Evolutionary conservation across 495 filamentous ascomycete species (phyloP).

Genomic region (Penicillium paxilli): DNA sequence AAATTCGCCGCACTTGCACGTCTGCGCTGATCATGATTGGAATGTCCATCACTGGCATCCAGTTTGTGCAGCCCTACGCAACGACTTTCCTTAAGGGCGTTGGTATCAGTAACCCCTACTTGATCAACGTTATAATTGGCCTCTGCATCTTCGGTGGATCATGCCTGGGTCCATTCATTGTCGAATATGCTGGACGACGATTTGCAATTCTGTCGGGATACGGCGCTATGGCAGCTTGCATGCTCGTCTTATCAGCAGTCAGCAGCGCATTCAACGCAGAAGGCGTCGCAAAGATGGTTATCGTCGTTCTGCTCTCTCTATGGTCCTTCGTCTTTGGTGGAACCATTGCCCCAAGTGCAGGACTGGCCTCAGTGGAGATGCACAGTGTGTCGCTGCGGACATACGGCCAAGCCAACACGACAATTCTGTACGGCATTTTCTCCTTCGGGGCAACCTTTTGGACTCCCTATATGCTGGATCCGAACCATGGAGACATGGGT

Average conservation of each 20-base stretch:
- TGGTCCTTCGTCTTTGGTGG: slow-evolving; percentile 33
- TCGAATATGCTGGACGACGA: slow-evolving; percentile 31
- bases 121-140: slow-evolving; percentile 31
- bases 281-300: slow-evolving; percentile 15
- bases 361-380: slow-evolving; percentile 27
- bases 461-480: slow-evolving; percentile 31
- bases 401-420: slow-evolving; percentile 31
- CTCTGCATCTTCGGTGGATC: slow-evolving; percentile 29
- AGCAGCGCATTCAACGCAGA: slow-evolving; percentile 15
- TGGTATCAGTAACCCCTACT: slow-evolving; percentile 26
- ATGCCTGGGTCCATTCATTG: slow-evolving; percentile 19
- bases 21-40: slow-evolving; percentile 29
- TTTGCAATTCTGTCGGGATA: slow-evolving; percentile 24
- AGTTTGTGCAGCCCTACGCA: slow-evolving; percentile 31
- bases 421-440: slow-evolving; percentile 25
- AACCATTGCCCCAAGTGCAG: slow-evolving; percentile 23
- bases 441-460: slow-evolving; percentile 29
- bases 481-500: slow-evolving; percentile 30
- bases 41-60: slow-evolving; percentile 27
- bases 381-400: slow-evolving; percentile 32
- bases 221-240: slow-evolving; percentile 24
- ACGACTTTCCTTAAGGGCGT: slow-evolving; percentile 25
- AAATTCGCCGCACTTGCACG: slow-evolving; percentile 21
- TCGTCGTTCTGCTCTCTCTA: slow-evolving; percentile 24
- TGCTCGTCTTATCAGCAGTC: slow-evolving; percentile 28